These are phyloP conservation scores for Mariannaea elegans DNA, from an alignment of 2,329 filamentous ascomycete genomes.

Conservation along the genomic window DNA sequence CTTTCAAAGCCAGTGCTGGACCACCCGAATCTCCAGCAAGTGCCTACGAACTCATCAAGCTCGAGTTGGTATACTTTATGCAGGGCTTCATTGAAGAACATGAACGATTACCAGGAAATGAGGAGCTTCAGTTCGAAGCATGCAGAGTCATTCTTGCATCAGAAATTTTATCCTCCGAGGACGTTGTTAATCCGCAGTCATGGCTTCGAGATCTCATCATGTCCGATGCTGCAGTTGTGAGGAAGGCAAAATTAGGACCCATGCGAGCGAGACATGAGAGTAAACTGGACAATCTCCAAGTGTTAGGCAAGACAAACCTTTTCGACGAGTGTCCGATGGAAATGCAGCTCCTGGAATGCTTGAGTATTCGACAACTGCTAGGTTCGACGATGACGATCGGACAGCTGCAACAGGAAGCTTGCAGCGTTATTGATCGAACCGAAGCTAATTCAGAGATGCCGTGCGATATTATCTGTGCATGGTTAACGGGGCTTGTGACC, in stretches of 20 bases:
- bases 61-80: conserved; percentile 44
- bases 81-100: conserved; percentile 34
- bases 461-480: conserved; percentile 24
- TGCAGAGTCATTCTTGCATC: conserved; percentile 39
- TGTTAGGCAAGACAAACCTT: conserved; percentile 35
- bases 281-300: conserved; percentile 22
- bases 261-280: conserved; percentile 35
- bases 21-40: conserved; percentile 30
- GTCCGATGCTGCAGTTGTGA: conserved; percentile 13
- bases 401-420: conserved; percentile 30
- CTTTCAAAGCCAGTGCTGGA: conserved; percentile 31
- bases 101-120: conserved; percentile 27
- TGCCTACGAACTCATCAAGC: conserved; percentile 49
- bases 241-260: conserved; percentile 33
- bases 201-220: conserved; percentile 42
- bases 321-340: conserved; percentile 43
- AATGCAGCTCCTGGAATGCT: conserved; percentile 24
- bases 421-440: conserved; percentile 22
- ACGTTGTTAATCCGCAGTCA: conserved; percentile 11
- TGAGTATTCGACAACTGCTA: conserved; percentile 4
- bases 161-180: conserved; percentile 21
- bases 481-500: conserved; percentile 15
- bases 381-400: not conserved
- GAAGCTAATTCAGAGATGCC: conserved; percentile 5
- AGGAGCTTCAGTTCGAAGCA: conserved; percentile 29